Conservation (phyloP, 2,329 filamentous ascomycete species). For the Cryphonectria carpinicola region DNA sequence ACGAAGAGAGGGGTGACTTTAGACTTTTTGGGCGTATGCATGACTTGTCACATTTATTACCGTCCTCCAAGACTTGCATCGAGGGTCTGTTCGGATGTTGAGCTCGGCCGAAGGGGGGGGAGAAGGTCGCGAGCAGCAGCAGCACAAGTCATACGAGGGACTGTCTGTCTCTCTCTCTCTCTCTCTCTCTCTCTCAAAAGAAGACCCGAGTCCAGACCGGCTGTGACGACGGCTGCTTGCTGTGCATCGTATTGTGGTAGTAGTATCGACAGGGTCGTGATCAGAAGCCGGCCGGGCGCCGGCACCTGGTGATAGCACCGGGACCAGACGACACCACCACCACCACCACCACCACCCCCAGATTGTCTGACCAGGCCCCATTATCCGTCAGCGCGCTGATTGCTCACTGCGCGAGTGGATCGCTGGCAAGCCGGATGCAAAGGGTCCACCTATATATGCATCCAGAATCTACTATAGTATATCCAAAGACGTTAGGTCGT, state of each 20-base stretch:
- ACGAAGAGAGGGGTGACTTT: neutral
- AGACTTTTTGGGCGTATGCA: neutral
- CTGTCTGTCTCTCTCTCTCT: neutral
- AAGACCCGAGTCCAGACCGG: neutral
- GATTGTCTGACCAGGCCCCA: slow-evolving; percentile 5
- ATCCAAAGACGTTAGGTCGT: slow-evolving; percentile 1
- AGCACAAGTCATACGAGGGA: neutral
- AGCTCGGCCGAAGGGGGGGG: slow-evolving; percentile 1
- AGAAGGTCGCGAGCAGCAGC: neutral
- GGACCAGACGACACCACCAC: neutral
- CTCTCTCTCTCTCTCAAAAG: too few relatives aligned
- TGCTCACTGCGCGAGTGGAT: neutral
- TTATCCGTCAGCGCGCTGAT: neutral
- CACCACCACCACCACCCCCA: neutral
- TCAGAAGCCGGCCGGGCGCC: neutral
- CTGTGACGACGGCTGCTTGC: neutral
- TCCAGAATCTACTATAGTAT: slow-evolving; percentile 2
- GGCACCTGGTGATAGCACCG: neutral
- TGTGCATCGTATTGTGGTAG: neutral
- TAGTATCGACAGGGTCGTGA: slow-evolving; percentile 3
- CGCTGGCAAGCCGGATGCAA: neutral
- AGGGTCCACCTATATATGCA: slow-evolving; percentile 13
- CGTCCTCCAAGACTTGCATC: neutral
- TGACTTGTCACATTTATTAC: slow-evolving; percentile 1
- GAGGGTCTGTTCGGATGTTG: neutral